Conservation (phyloP, 2,329 filamentous ascomycete species). For the Helotiales sp. region DNA sequence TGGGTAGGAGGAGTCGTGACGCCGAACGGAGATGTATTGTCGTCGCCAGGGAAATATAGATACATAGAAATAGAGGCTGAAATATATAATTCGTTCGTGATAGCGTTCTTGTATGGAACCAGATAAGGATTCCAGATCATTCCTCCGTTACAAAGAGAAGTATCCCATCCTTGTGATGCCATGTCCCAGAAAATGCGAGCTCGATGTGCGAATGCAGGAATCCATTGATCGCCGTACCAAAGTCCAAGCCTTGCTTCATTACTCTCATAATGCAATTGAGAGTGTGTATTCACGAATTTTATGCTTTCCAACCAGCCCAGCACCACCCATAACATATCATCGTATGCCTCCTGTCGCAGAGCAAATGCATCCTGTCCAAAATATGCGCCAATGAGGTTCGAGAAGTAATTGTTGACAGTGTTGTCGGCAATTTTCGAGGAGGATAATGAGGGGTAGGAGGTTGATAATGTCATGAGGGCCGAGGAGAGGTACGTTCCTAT, state of each 20-base stretch:
- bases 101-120: slow-evolving; percentile 89
- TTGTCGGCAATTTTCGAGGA: slow-evolving; percentile 57
- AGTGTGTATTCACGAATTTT: slow-evolving; percentile 73
- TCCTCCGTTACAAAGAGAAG: slow-evolving; percentile 75
- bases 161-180: slow-evolving; percentile 78
- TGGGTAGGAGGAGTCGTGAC: slow-evolving; percentile 21
- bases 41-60: slow-evolving; percentile 79
- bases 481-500: slow-evolving; percentile 77
- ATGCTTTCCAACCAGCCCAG: slow-evolving; percentile 85
- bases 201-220: slow-evolving; percentile 76
- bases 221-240: slow-evolving; percentile 80
- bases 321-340: slow-evolving; percentile 95
- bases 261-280: slow-evolving; percentile 55
- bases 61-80: slow-evolving; percentile 88
- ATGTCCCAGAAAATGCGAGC: slow-evolving; percentile 85
- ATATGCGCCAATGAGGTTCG: slow-evolving; percentile 75
- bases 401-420: slow-evolving; percentile 79
- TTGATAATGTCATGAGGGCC: slow-evolving; percentile 69
- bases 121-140: slow-evolving; percentile 88
- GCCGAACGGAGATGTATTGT: slow-evolving; percentile 68
- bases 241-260: slow-evolving; percentile 19
- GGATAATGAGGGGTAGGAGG: slow-evolving; percentile 49
- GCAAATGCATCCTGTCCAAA: slow-evolving; percentile 81
- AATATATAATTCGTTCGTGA: slow-evolving; percentile 90
- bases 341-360: slow-evolving; percentile 77